Evolutionary conservation across 1,139 yeast species (phyloP), one percentile per base, ranked within the genome.

Genomic region (Yarrowia galli): DNA sequence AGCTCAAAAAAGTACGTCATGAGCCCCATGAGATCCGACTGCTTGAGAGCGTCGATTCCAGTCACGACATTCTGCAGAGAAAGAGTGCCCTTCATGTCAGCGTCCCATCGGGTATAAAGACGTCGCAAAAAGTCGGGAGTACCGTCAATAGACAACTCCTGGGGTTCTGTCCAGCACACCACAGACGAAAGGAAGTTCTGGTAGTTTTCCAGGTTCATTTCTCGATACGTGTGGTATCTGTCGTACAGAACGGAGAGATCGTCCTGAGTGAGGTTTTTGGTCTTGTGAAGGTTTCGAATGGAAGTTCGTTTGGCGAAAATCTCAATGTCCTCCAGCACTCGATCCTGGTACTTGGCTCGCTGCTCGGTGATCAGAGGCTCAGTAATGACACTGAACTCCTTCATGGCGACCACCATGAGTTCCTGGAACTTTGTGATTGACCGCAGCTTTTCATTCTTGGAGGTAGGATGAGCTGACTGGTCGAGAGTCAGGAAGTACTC

Each of bases 291-390:
- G 76, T 91, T 92, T 71, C 99, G 84, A 48, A 95, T 77, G 76
- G 95, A 98, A 0, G 98, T 92, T 69, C 97, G 84, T 77, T 95
- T 95, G 53, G 96, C 97, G 80, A 95, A 95, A 0, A 88, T 83
- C 72, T 96, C 96, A 71, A 95, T 92, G 70, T 95, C 93, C 73
- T 86, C 91, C 74, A 91, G 86, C 66, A 95, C 93, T 46, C 88
- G 85, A 73, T 88, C 88, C 77, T 93, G 88, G 76, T 87, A 89
- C 74, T 85, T 89, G 53, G 84, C 81, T 68, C 98, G 85, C 73
- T 88, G 90, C 69, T 84, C 87, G 46, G 83, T 83, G 65, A 96
- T 87, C 76, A 87, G 82, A 1, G 87, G 88, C 69, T 93, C 97
- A 40, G 92, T 88, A 36, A 96, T 85, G 13, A 86, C 87, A 13